A percentile compares a stretch with the other conserved stretches of the same genome.
Conservation (phyloP, 257 asterid species). For the Plantago major region DNA sequence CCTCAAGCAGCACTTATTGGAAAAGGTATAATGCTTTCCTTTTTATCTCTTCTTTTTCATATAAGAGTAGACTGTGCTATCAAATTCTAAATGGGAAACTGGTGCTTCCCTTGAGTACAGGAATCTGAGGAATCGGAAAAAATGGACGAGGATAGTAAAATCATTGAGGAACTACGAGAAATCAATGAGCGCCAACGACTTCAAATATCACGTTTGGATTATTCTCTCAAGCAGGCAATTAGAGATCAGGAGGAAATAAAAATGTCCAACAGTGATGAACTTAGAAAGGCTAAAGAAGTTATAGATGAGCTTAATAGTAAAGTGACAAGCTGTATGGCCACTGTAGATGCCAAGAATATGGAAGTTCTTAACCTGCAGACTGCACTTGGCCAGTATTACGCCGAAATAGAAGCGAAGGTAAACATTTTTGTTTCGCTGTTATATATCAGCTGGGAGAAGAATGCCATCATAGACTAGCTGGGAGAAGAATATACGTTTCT, state of each 20-base stretch:
- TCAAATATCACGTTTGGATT: slow-evolving; percentile 73
- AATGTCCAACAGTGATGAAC: slow-evolving; percentile 48
- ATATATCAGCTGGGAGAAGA: slow-evolving; percentile 18
- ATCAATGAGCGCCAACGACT: slow-evolving; percentile 63
- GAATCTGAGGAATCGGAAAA: slow-evolving; percentile 97
- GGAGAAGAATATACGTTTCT: slow-evolving; percentile 8
- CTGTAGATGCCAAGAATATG: slow-evolving; percentile 74
- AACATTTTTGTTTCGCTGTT: slow-evolving; percentile 11
- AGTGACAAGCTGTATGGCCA: slow-evolving; percentile 54
- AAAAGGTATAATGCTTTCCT: slow-evolving; percentile 50
- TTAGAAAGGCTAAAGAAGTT: slow-evolving; percentile 62
- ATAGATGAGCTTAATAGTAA: slow-evolving; percentile 73
- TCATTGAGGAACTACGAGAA: slow-evolving; percentile 82
- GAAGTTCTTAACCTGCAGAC: slow-evolving; percentile 95
- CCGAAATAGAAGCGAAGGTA: slow-evolving; percentile 99
- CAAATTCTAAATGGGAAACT: slow-evolving; percentile 8
- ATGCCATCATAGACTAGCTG: slow-evolving; percentile 16
- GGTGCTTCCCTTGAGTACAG: slow-evolving; percentile 31
- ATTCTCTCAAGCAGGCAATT: slow-evolving; percentile 64
- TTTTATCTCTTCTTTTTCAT: slow-evolving; percentile 12
- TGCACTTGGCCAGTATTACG: slow-evolving; percentile 98
- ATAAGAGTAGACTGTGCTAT: slow-evolving; percentile 11
- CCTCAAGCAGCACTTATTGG: slow-evolving; percentile 91
- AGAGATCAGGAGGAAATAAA: slow-evolving; percentile 65
- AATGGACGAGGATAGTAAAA: slow-evolving; percentile 93